phyloP scores from a whole-genome alignment of 225 moss, liverwort and hornwort genomes.

The Ulota crispa region DNA sequence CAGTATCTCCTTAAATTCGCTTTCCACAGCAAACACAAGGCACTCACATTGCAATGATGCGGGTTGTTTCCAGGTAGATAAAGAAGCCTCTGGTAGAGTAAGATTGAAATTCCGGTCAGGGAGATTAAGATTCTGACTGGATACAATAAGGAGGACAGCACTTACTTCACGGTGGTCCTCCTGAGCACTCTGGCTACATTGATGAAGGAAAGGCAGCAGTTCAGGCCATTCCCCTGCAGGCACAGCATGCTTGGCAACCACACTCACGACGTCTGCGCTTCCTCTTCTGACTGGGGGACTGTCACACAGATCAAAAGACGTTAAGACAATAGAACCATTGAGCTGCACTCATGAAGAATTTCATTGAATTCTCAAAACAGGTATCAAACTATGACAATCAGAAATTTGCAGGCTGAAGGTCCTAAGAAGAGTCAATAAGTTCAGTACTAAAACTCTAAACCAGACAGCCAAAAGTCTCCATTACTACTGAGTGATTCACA shows the following conservation, averaged over 20 bases:
- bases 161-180: constrained; percentile 99
- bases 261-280: constrained; percentile 95
- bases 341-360: not conserved
- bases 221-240: constrained; percentile 98
- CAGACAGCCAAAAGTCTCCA: not conserved
- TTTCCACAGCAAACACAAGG: not conserved
- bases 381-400: not conserved
- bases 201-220: constrained; percentile 88
- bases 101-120: not conserved
- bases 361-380: not conserved
- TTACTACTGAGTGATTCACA: not conserved
- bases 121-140: constrained; percentile 5
- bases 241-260: constrained; percentile 96
- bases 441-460: not conserved
- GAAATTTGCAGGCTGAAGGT: not conserved
- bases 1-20: not conserved
- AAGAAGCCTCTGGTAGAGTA: not conserved
- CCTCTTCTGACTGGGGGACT: constrained; percentile 87
- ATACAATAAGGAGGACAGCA: not conserved
- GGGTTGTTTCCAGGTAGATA: not conserved
- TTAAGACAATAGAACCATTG: not conserved
- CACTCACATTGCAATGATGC: not conserved
- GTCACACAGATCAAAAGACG: constrained; percentile 22
- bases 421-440: not conserved
- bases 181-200: constrained; percentile 92